phyloP scores from a whole-genome alignment of 768 basidiomycete genomes.

The Tephrocybe rancida region DNA sequence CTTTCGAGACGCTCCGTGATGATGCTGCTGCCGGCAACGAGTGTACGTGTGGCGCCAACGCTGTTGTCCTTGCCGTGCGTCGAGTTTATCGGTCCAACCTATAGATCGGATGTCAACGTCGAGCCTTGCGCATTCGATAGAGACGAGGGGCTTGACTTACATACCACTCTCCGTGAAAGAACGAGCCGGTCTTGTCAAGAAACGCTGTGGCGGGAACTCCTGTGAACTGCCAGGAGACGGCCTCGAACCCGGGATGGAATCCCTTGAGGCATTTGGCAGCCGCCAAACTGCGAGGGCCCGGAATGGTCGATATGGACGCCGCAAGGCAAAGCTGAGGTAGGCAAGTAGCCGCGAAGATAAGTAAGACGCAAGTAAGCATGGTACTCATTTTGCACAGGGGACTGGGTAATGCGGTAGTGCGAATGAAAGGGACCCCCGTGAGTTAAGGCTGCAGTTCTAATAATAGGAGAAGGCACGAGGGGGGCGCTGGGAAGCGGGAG shows the following conservation, averaged over 20 bases:
- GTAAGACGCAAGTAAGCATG: no score
- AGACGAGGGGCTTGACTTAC: constrained; percentile 1
- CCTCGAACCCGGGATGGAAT: constrained; percentile 5
- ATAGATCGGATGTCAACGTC: no score
- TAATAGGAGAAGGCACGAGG: no score
- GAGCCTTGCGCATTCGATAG: no score
- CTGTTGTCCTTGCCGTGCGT: constrained; percentile 5
- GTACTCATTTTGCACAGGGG: no score
- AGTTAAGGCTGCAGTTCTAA: no score
- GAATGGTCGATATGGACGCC: neutral
- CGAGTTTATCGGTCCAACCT: neutral
- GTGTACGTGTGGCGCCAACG: neutral
- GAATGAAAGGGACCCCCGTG: no score
- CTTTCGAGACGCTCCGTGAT: constrained; percentile 6
- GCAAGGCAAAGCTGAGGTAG: neutral
- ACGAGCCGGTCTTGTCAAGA: constrained; percentile 7
- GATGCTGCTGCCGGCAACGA: neutral
- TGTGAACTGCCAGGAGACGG: constrained; percentile 3
- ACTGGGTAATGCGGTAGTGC: no score
- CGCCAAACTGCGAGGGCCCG: neutral
- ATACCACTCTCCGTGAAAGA: constrained; percentile 13
- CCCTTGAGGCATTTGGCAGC: neutral
- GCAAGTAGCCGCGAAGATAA: neutral
- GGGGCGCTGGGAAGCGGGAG: no score
- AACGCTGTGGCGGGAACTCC: neutral